Evolutionary conservation across 306 rosid genomes (phyloP).

Genomic region (Styphnolobium japonicum): DNA sequence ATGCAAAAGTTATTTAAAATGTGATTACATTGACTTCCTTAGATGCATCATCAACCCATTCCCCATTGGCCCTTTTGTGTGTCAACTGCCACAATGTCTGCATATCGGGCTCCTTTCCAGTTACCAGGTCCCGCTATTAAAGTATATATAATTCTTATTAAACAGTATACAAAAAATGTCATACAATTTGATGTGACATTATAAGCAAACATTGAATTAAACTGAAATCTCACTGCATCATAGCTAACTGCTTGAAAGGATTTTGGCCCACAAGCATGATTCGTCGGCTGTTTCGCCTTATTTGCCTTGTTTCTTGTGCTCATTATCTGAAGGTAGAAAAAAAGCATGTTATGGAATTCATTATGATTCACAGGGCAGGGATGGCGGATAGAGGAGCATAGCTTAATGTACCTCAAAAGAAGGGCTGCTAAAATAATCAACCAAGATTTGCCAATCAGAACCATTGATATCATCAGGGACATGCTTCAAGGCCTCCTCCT

Average conservation of each 20-base stretch:
- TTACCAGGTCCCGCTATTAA: conserved; percentile 36
- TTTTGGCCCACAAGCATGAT: conserved; percentile 32
- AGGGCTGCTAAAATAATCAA: conserved; percentile 45
- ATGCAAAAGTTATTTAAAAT: not conserved
- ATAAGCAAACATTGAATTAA: not conserved
- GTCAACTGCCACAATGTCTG: conserved; percentile 42
- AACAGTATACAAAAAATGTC: not conserved
- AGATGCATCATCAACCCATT: conserved; percentile 41
- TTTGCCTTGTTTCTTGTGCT: conserved; percentile 37
- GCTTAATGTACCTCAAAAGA: conserved; percentile 29
- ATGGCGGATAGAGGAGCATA: not conserved
- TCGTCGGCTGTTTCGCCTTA: conserved; percentile 25
- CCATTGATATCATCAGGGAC: conserved; percentile 30
- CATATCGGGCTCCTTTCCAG: conserved; percentile 44
- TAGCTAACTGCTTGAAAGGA: conserved; percentile 38
- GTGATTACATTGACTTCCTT: conserved; percentile 37
- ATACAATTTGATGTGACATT: not conserved
- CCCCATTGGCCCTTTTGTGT: conserved; percentile 40
- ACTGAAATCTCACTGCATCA: conserved; percentile 39
- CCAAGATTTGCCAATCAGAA: conserved; percentile 40
- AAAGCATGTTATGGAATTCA: conserved; percentile 13
- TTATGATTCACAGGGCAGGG: not conserved
- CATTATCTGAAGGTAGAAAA: conserved; percentile 24
- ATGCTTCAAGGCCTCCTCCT: conserved; percentile 39
- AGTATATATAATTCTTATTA: not conserved